These are phyloP conservation scores for Metschnikowia noctiluminum DNA, from an alignment of 805 yeast species.

Conservation along the genomic window DNA sequence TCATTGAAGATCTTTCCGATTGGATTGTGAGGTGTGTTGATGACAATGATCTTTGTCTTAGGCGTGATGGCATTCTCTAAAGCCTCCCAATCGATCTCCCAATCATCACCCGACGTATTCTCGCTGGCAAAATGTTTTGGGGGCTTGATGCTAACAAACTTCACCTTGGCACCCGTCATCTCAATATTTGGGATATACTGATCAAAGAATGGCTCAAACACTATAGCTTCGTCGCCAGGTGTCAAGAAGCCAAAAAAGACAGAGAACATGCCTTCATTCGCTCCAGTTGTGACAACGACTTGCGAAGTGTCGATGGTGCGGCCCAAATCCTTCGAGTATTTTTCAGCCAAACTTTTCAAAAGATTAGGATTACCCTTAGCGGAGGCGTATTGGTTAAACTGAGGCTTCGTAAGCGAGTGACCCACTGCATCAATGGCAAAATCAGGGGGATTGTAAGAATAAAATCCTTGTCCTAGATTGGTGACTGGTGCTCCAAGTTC, in stretches of 20 bases:
- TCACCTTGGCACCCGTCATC: conserved; percentile 88
- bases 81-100: conserved; percentile 80
- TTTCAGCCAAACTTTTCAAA: conserved; percentile 61
- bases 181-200: conserved; percentile 94
- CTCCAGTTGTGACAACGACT: conserved; percentile 88
- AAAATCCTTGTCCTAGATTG: conserved; percentile 95
- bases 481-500: conserved; percentile 73
- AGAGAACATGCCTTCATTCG: conserved; percentile 91
- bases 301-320: conserved; percentile 55
- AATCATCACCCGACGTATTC: conserved; percentile 76
- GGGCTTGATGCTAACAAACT: conserved; percentile 80
- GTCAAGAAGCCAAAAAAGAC: conserved; percentile 80
- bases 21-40: conserved; percentile 96
- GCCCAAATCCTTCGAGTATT: conserved; percentile 68
- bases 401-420: conserved; percentile 66
- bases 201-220: conserved; percentile 95
- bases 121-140: conserved; percentile 66
- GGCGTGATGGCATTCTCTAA: conserved; percentile 66
- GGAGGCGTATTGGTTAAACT: conserved; percentile 88
- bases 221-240: conserved; percentile 92
- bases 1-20: conserved; percentile 84
- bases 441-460: conserved; percentile 93
- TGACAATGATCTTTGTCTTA: conserved; percentile 79
- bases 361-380: conserved; percentile 83
- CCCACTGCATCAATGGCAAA: conserved; percentile 84